Evolutionary conservation across 2,329 filamentous ascomycete species (phyloP), one percentile per base, ranked within the genome.

Genomic region (Penicillium frequentans): DNA sequence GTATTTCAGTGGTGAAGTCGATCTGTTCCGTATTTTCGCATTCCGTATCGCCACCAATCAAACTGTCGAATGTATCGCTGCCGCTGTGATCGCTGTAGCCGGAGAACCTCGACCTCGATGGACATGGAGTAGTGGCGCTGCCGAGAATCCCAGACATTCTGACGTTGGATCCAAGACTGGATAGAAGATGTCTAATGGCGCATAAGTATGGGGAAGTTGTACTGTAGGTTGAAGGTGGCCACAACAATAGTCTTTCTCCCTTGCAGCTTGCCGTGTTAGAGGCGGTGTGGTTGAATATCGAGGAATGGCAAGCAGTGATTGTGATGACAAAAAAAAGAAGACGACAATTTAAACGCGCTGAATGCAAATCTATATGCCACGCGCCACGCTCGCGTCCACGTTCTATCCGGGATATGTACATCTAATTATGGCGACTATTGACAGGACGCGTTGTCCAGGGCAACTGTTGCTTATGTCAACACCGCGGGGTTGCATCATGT

Each of bases 1-100:
- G 66, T 49, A 78, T 68, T 46, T 75, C 74, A 13, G 72, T 73
- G 4, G 75, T 78, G 58, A 75, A 78, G 8, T 79, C 74, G 23
- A 78, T 63, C 19, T 73, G 70, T 5, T 59, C 68, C 0, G 76
- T 78, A 16, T 71, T 64, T n/a, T 77, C 74, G 11, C 67, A 63
- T 50, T 53, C 60, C 26, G 64, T 52, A 31, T 65, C 65, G 24
- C 64, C 66, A 24, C 71, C 64, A 62, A 68, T 65, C 9, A 68
- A 57, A 49, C 61, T 67, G 47, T 63, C 59, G 27, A 68, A 63
- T 3, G 64, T 55, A 50, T 62, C 60, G 50, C 54, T 65, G 37
- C 56, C 56, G 16, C 60, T 55, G 42, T 56, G 60, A 37, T 62
- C 48, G 26, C 49, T 65, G 37, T 62, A 49, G 31, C 49, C 66